Base-by-base conservation (phyloP, 2,329 filamentous ascomycete species). In the Fusarium irregulare region DNA sequence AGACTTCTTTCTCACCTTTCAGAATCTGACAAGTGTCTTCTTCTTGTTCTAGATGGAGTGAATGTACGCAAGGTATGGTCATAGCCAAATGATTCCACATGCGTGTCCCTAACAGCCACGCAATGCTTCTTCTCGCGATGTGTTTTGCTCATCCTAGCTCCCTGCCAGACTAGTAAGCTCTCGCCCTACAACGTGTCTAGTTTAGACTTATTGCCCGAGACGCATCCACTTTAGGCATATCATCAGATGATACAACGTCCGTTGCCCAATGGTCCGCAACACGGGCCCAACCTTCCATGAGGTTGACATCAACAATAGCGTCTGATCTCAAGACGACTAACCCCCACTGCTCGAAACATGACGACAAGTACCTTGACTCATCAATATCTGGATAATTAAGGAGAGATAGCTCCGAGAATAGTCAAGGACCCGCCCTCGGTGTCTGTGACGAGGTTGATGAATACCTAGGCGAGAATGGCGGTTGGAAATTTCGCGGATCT, bases 261-360 rank as follows among this genome's bases (percentile, higher is more conserved):
- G 9, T 37, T 70, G 58, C 50, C 20, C 21, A 56, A 64, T n/a
- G 40, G 46, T 56, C 44, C 34, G 54, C 37, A 21, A 46, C 34
- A 11, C 28, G 14, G n/a, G 18, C 14, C 59, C 49, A 46, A 25
- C 16, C 25, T 64, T 53, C 40, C 40, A 48, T 12, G 16, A 40
- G 11, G 28, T 67, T 23, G 55, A 55, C n/a, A 42, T 56, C 16
- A 18, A 46, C 18, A 20, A 56, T 28, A 25, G 34, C 8, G 34
- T 34, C 2, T 34, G 48, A 18, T n/a, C 48, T n/a, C 30, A 46
- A 6, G 45, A 40, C 5, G 25, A 40, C 18, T 72, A 42, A 10
- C 41, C 41, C 32, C 41, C 44, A 48, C 45, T 60, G 37, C 40
- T 70, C 56, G 46, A 56, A 41, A 18, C 27, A 28, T 37, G 47